Evolutionary conservation across 495 filamentous ascomycete genomes (phyloP), one percentile per base, ranked within the genome.

Genomic region (Sordaria brevicollis): DNA sequence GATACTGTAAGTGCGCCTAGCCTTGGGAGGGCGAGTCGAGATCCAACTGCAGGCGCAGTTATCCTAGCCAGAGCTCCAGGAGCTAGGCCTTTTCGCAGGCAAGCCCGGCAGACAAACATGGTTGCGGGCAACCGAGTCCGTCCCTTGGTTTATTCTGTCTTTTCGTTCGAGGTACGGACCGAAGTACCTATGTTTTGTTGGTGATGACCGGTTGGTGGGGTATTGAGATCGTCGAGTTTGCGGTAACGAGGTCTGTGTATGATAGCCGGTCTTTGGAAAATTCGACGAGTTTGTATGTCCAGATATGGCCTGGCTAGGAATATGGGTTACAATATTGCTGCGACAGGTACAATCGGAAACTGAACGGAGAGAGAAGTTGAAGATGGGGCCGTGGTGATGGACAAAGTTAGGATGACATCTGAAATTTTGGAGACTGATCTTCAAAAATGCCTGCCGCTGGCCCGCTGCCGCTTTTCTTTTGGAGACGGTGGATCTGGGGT

Each of bases 21-120:
- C 49, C 49, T 57, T 29, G 49, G 49, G 21, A 57, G 43, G 21
- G 43, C 10, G 19, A 29, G 43, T 25, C 43, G 43, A 54, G 43
- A 54, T 54, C 21, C 43, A 29, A 15, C 43, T 54, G 43, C 43
- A 54, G 43, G 49, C 21, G 21, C 49, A 57, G 6, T 57, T 29
- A 29, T 57, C 21, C 49, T 57, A 57, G 49, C 21, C 49, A 57
- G 29, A 57, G 49, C 21, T 57, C 21, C 21, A 57, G 21, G 49
- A 29, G 49, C n/a, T 15, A 76, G 57, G 4, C 73, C 72, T 66
- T 68, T 77, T 37, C 77, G 75, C 37, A 77, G 69, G 39, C 82
- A 84, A 34, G 77, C 72, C 39, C 77, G 74, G 66, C 82, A 82
- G 67, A 77, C 74, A 65, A 80, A 82, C 82, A 83, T 84, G 71